A percentile compares a stretch with the other conserved stretches of the same genome.
Conservation (phyloP, 116 monocot genomes). For the Phalaenopsis hybrid region DNA sequence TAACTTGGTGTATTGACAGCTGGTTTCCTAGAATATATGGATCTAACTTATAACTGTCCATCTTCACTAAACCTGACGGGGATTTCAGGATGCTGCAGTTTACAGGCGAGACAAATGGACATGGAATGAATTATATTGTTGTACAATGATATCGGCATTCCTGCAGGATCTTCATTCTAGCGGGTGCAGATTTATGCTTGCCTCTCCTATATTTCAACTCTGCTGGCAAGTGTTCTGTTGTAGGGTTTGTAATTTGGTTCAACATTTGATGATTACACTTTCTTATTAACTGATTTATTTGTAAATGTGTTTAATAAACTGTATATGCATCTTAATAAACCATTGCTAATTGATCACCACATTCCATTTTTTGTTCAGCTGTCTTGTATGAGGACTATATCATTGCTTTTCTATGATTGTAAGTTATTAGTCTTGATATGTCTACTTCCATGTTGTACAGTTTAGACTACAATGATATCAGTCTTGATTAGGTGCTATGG, state of each 20-base stretch:
- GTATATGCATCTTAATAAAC: not conserved
- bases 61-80: not conserved
- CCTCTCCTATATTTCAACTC: not conserved
- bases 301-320: slow-evolving; percentile 6
- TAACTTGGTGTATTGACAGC: slow-evolving; percentile 5
- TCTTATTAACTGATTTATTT: slow-evolving; percentile 1
- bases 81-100: not conserved
- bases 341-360: no score
- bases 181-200: not conserved
- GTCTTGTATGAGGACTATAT: no score
- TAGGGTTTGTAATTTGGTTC: not conserved
- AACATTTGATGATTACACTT: not conserved
- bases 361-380: no score
- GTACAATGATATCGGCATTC: not conserved
- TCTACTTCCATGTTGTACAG: no score
- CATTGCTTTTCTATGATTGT: no score
- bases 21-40: not conserved
- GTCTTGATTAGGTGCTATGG: no score
- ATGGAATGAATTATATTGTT: not conserved
- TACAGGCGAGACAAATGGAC: not conserved
- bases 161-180: not conserved
- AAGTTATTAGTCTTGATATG: no score
- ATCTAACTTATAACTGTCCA: not conserved
- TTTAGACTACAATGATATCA: no score
- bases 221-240: not conserved